These are phyloP conservation scores for Hypholoma sublateritium DNA, from an alignment of 768 basidiomycete species.

Conservation along the genomic window DNA sequence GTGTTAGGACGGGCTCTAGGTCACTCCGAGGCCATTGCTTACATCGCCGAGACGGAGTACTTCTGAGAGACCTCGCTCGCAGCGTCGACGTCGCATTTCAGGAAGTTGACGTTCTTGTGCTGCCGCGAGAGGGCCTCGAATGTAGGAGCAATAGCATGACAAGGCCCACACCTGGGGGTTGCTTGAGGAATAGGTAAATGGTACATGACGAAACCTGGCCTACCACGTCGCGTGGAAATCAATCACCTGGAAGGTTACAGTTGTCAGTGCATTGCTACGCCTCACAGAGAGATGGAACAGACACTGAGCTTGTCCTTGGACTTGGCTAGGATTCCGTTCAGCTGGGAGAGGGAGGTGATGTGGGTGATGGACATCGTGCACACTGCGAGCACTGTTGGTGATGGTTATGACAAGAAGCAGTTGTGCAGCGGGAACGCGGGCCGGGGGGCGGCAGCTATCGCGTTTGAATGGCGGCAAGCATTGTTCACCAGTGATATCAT, in stretches of 20 bases:
- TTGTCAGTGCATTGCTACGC: neutral
- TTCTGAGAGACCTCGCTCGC: conserved; percentile 63
- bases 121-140: conserved; percentile 71
- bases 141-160: conserved; percentile 77
- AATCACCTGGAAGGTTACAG: conserved; percentile 54
- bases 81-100: conserved; percentile 81
- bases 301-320: conserved; percentile 69
- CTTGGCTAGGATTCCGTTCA: conserved; percentile 57
- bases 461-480: too few species aligned
- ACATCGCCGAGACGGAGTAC: conserved; percentile 77
- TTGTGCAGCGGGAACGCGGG: too few species aligned
- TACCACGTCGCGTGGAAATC: conserved; percentile 88
- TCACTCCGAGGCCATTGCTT: conserved; percentile 18
- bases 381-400: neutral
- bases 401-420: too few species aligned
- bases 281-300: neutral
- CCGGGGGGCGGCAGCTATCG: too few species aligned
- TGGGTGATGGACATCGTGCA: conserved; percentile 49
- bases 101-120: conserved; percentile 71
- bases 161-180: conserved; percentile 77
- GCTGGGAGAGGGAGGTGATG: conserved; percentile 60
- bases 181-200: neutral
- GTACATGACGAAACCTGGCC: conserved; percentile 12
- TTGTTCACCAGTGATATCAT: neutral
- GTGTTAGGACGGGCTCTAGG: neutral